Evolutionary conservation across 1,284 basidiomycete genomes (phyloP).

Genomic region (Fereydounia khargensis): DNA sequence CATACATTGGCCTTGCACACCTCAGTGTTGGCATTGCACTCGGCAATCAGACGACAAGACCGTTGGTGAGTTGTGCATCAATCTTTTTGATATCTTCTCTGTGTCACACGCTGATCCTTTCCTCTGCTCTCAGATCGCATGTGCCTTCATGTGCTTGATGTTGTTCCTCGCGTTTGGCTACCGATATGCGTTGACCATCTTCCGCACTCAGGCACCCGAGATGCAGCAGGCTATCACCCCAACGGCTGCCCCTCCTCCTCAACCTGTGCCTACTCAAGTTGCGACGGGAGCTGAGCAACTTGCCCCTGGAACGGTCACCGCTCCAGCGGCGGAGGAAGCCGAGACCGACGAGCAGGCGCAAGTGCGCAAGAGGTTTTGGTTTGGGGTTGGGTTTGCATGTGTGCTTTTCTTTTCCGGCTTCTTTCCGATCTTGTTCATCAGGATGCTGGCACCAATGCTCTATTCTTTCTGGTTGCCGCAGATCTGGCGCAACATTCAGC

Average conservation of each 20-base stretch:
- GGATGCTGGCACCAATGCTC: constrained; percentile 67
- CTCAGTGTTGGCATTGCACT: constrained; percentile 22
- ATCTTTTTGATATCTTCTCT: constrained; percentile 22
- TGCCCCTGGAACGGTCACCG: not conserved
- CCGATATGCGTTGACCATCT: constrained; percentile 20
- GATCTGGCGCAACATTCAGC: constrained; percentile 72
- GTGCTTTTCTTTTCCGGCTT: constrained; percentile 17
- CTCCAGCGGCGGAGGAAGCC: not conserved
- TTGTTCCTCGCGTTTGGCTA: constrained; percentile 31
- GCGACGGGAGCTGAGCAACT: not conserved
- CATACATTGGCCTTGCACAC: constrained; percentile 26
- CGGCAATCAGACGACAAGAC: constrained; percentile 22
- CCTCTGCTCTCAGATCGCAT: constrained; percentile 4
- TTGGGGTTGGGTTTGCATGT: not conserved
- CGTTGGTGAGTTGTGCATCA: constrained; percentile 20
- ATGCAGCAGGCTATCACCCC: constrained; percentile 3
- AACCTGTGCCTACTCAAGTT: not conserved
- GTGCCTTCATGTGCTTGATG: constrained; percentile 23
- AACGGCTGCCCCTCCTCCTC: constrained; percentile 3
- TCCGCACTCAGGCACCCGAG: constrained; percentile 60
- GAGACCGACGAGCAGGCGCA: constrained; percentile 7
- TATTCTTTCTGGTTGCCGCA: constrained; percentile 81
- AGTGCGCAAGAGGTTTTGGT: constrained; percentile 5
- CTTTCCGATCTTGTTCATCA: constrained; percentile 9
- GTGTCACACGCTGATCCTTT: not conserved